These are phyloP conservation scores for Geotrichum bryndzae DNA, from an alignment of 1,139 yeast genomes.

Conservation along the genomic window DNA sequence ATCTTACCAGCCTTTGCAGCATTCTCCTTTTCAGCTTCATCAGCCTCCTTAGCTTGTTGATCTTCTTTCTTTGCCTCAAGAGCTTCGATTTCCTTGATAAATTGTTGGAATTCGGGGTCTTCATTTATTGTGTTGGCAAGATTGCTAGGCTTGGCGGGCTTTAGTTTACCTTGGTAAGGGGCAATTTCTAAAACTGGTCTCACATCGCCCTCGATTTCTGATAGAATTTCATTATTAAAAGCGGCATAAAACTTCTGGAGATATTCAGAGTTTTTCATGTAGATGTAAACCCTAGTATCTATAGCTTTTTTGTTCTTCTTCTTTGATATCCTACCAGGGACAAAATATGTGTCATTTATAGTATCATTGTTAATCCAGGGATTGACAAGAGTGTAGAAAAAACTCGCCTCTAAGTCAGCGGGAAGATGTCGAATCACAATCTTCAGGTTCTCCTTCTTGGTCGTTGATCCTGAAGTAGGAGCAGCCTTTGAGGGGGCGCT, in stretches of 20 bases:
- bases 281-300: conserved; percentile 23
- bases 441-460: conserved; percentile 21
- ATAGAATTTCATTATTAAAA: conserved; percentile 17
- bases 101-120: conserved; percentile 22
- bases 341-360: conserved; percentile 33
- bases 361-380: conserved; percentile 21
- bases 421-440: conserved; percentile 39
- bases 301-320: conserved; percentile 21
- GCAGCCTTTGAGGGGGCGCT: neutral
- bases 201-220: conserved; percentile 11
- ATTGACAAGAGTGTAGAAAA: conserved; percentile 28
- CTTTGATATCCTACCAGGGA: conserved; percentile 34
- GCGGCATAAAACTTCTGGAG: conserved; percentile 21
- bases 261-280: conserved; percentile 16
- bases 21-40: conserved; percentile 11
- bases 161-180: conserved; percentile 23
- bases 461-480: neutral
- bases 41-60: neutral
- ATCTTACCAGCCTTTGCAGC: conserved; percentile 12
- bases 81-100: conserved; percentile 15
- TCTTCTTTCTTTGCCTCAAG: neutral
- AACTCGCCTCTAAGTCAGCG: conserved; percentile 33
- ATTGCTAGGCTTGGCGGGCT: conserved; percentile 18
- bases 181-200: conserved; percentile 24
- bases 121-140: conserved; percentile 22